Base-by-base conservation (phyloP, 2,329 filamentous ascomycete genomes). In the Fusarium brevicatenulatum region DNA sequence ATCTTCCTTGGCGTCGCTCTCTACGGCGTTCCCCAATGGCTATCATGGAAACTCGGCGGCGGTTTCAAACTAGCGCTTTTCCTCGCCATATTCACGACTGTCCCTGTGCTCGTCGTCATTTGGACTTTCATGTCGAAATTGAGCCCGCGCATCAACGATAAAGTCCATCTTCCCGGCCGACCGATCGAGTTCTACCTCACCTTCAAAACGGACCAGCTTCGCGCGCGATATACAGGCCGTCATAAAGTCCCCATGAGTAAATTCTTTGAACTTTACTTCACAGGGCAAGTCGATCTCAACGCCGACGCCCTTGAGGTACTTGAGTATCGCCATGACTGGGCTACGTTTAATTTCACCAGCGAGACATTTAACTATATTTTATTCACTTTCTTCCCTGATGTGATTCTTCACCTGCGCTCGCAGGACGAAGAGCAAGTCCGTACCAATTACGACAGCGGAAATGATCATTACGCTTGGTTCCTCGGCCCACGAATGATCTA, bases 391-490 rank as follows among this genome's bases (percentile, higher is more conserved):
- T 90, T 95, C 71, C 93, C 93, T 47, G 95, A 97, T 82, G 89
- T 96, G 71, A 90, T 97, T 76, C 90, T 97, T 86, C 95, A 97
- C 86, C 93, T 93, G 74, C 90, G 93, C 57, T 94, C 93, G 60
- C 95, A 97, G 84, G 95, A 98, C 77, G 95, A 97, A 88, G 95
- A 98, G 83, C 95, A 98, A 85, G 94, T 98, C 57, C 93, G 95
- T 79, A 93, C 94, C 81, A 95, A 97, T 86, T 98, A 98, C 84
- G 95, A 98, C 87, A 91, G 93, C 76, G 95, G 95, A 79, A 95
- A 98, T 81, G 95, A 98, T 83, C 97, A 97, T 85, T 98, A 98
- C 86, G 92, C 90, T 80, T 98, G 94, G 94, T 98, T 98, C 87
- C 89, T 98, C 66, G 95, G 95, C 70, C 95, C 95, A 70, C 94